A percentile compares a stretch with the other conserved stretches of the same genome.
Evolutionary conservation across 164 flowering plant genomes (phyloP).

Genomic region (Dillenia turbinata): DNA sequence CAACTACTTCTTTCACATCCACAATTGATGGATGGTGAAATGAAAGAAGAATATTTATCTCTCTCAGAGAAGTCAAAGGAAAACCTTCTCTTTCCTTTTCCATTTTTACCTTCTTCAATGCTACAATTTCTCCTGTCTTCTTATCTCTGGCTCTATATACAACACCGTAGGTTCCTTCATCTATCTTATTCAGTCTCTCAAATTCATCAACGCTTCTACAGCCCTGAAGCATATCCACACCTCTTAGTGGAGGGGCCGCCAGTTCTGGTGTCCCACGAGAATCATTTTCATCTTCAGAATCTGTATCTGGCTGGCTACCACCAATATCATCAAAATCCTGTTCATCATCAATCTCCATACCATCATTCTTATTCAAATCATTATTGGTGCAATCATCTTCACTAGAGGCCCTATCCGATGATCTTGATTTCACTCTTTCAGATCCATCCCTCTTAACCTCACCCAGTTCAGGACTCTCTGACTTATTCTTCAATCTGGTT

Average conservation of each 20-base stretch:
- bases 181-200: slow-evolving; percentile 87
- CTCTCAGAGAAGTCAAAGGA: slow-evolving; percentile 92
- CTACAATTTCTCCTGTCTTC: slow-evolving; percentile 87
- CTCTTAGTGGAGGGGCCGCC: slow-evolving; percentile 49
- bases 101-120: slow-evolving; percentile 96
- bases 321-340: slow-evolving; percentile 15
- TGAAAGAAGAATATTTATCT: slow-evolving; percentile 93
- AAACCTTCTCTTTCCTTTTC: slow-evolving; percentile 98
- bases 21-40: slow-evolving; percentile 91
- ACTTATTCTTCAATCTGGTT: slow-evolving; percentile 21
- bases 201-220: slow-evolving; percentile 98
- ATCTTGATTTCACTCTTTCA: slow-evolving; percentile 30
- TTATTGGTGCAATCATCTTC: slow-evolving; percentile 37
- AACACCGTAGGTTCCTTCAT: slow-evolving; percentile 98
- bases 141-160: slow-evolving; percentile 91
- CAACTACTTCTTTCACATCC: slow-evolving; percentile 97
- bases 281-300: slow-evolving; percentile 37
- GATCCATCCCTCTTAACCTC: slow-evolving; percentile 47
- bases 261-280: slow-evolving; percentile 42
- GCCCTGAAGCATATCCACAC: slow-evolving; percentile 83
- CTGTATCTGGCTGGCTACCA: slow-evolving; percentile 29
- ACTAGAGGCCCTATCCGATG: slow-evolving; percentile 46
- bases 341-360: slow-evolving; percentile 55
- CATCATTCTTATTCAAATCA: slow-evolving; percentile 32
- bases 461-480: slow-evolving; percentile 48